phyloP scores from a whole-genome alignment of 371 early-diverging fungal species.

The Chytridium lagenaria region DNA sequence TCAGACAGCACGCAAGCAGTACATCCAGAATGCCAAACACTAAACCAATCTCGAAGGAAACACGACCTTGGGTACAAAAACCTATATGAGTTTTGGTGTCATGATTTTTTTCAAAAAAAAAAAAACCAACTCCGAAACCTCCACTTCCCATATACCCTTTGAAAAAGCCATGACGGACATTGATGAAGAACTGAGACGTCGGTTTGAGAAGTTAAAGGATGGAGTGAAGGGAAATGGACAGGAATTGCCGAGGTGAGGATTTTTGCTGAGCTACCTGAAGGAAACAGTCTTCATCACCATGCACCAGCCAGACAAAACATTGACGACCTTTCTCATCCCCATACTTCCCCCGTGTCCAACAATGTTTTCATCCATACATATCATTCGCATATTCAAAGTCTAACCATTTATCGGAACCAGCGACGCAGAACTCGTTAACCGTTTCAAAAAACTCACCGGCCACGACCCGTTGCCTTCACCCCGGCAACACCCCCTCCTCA shows the following conservation, averaged over 20 bases:
- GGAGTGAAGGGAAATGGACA: background rate
- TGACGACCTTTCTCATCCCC: too few relatives aligned
- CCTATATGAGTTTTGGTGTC: too few relatives aligned
- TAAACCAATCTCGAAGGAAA: too few relatives aligned
- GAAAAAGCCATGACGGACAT: background rate
- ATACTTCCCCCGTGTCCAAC: background rate
- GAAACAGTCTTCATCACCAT: too few relatives aligned
- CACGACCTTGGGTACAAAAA: too few relatives aligned
- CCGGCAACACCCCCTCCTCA: background rate
- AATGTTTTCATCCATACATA: background rate
- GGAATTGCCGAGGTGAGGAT: background rate
- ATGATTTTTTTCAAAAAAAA: too few relatives aligned
- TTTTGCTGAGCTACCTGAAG: too few relatives aligned
- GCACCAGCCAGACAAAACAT: too few relatives aligned
- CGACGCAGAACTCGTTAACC: background rate
- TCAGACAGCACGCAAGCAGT: too few relatives aligned
- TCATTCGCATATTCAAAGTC: background rate
- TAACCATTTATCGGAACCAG: background rate
- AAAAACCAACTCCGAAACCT: too few relatives aligned
- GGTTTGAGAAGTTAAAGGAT: background rate
- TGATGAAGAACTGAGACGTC: background rate
- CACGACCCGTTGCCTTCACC: conserved; percentile 2
- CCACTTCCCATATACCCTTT: too few relatives aligned
- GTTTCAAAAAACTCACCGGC: conserved; percentile 7
- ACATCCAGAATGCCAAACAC: too few relatives aligned